These are phyloP conservation scores for Tetraselmis chui DNA, from an alignment of 139 green algal species.

Conservation along the genomic window DNA sequence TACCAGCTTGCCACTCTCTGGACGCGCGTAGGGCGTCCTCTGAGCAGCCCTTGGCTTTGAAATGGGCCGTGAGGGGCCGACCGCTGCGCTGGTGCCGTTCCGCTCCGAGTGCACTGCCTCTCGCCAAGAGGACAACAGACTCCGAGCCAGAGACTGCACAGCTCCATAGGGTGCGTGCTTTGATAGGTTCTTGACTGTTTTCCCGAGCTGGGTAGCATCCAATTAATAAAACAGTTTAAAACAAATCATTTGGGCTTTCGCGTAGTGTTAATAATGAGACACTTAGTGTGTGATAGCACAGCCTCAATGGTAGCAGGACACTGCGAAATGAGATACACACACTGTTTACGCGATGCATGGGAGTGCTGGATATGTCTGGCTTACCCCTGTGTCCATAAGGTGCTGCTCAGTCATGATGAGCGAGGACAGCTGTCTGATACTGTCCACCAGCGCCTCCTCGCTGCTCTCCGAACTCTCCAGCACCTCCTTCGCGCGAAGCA, in stretches of 20 bases:
- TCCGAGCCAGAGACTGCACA: background rate
- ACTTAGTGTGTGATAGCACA: too few species aligned
- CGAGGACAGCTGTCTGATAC: background rate
- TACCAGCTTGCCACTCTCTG: too few species aligned
- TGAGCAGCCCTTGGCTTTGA: background rate
- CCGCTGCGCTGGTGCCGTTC: background rate
- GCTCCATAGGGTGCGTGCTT: background rate
- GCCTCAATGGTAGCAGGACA: too few species aligned
- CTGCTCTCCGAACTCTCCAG: background rate
- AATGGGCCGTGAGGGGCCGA: background rate
- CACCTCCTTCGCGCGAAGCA: background rate
- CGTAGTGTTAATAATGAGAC: too few species aligned
- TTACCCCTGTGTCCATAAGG: background rate
- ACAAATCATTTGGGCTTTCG: too few species aligned
- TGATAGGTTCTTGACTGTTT: background rate
- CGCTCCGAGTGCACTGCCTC: background rate
- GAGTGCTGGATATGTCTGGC: too few species aligned
- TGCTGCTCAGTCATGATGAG: background rate
- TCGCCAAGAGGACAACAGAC: background rate
- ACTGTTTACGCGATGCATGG: too few species aligned
- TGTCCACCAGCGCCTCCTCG: background rate
- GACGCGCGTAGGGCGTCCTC: background rate
- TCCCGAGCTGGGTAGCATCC: background rate
- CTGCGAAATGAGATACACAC: too few species aligned
- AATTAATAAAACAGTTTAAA: too few species aligned